Percentiles rank a stretch among this genome's conserved stretches.
Conservation (phyloP, 2,329 filamentous ascomycete genomes). For the Penicillium sp. region DNA sequence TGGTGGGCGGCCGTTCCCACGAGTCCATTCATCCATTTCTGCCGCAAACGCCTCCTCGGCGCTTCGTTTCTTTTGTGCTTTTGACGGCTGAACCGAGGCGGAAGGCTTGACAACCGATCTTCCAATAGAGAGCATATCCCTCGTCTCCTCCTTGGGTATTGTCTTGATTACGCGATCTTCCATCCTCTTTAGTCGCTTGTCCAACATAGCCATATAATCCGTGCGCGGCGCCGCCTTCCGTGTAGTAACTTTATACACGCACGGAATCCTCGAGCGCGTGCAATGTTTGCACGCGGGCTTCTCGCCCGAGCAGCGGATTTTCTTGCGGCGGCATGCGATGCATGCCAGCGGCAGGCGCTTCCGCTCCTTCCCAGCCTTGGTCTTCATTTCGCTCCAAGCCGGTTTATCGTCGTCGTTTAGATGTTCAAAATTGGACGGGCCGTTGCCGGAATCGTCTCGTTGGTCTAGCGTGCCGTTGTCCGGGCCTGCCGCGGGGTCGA, state of each 20-base stretch:
- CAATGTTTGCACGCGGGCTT: slow-evolving; percentile 98
- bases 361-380: slow-evolving; percentile 91
- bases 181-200: slow-evolving; percentile 94
- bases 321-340: slow-evolving; percentile 93
- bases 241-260: slow-evolving; percentile 95
- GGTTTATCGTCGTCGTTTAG: slow-evolving; percentile 56
- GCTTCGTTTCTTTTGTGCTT: slow-evolving; percentile 71
- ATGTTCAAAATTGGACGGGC: slow-evolving; percentile 20
- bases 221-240: slow-evolving; percentile 91
- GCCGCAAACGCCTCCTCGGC: slow-evolving; percentile 85
- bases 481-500: slow-evolving; percentile 23
- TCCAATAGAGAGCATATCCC: slow-evolving; percentile 65
- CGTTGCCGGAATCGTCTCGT: slow-evolving; percentile 24
- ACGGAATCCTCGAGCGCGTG: slow-evolving; percentile 85
- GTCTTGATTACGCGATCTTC: slow-evolving; percentile 96
- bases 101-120: slow-evolving; percentile 83
- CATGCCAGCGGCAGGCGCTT: slow-evolving; percentile 91
- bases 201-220: slow-evolving; percentile 98
- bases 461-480: slow-evolving; percentile 24
- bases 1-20: slow-evolving; percentile 53
- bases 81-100: slow-evolving; percentile 58
- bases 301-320: slow-evolving; percentile 96
- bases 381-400: slow-evolving; percentile 81
- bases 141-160: slow-evolving; percentile 81
- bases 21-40: slow-evolving; percentile 79